Percentiles rank a stretch among this genome's conserved stretches.
Conservation (phyloP, 768 basidiomycete genomes). For the Mycena polygramma region DNA sequence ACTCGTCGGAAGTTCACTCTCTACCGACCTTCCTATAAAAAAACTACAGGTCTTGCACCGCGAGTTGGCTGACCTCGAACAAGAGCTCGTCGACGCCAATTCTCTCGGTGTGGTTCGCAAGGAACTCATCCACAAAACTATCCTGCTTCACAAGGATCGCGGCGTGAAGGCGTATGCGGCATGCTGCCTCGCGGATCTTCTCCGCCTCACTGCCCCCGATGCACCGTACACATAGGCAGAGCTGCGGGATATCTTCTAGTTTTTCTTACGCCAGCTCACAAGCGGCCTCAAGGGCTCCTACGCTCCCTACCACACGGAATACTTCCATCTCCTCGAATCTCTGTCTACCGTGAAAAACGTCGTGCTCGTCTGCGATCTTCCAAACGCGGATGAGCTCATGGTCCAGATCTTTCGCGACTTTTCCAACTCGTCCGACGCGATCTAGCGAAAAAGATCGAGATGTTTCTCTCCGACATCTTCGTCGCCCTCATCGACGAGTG, state of each 20-base stretch:
- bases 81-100: slow-evolving; percentile 82
- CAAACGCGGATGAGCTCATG: slow-evolving; percentile 87
- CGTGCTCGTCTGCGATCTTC: slow-evolving; percentile 93
- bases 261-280: slow-evolving; percentile 91
- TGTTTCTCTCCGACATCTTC: slow-evolving; percentile 91
- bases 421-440: slow-evolving; percentile 84
- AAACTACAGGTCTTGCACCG: slow-evolving; percentile 85
- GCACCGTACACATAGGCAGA: slow-evolving; percentile 93
- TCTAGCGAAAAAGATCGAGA: slow-evolving; percentile 82
- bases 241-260: slow-evolving; percentile 96
- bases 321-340: slow-evolving; percentile 94
- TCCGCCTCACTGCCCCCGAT: slow-evolving; percentile 95
- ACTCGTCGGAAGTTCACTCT: slow-evolving; percentile 79
- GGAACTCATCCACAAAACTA: slow-evolving; percentile 82
- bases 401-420: slow-evolving; percentile 85
- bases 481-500: slow-evolving; percentile 92
- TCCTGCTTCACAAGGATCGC: slow-evolving; percentile 94
- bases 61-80: slow-evolving; percentile 87
- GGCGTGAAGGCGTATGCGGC: slow-evolving; percentile 96
- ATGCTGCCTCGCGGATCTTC: slow-evolving; percentile 94
- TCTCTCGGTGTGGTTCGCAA: slow-evolving; percentile 80
- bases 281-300: slow-evolving; percentile 82
- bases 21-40: slow-evolving; percentile 87
- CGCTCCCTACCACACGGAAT: slow-evolving; percentile 89
- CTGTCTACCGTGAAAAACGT: slow-evolving; percentile 95